Evolutionary conservation across 2,329 filamentous ascomycete species (phyloP).

Genomic region (Ceratocystis papillata): DNA sequence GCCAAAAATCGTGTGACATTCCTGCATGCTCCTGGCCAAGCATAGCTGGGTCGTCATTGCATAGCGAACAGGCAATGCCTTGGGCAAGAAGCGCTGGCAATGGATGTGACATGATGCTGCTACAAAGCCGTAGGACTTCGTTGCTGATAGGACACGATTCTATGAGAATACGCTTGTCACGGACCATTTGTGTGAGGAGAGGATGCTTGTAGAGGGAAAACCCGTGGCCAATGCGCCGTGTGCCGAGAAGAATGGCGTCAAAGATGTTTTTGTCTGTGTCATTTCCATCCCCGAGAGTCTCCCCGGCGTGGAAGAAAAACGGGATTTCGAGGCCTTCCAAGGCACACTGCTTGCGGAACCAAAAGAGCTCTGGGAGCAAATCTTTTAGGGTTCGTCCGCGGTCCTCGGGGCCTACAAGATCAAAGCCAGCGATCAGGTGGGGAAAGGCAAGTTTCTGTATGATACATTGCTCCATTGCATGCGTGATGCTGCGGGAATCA

Average conservation of each 20-base stretch:
- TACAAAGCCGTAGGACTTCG: conserved; percentile 70
- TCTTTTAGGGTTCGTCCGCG: conserved; percentile 63
- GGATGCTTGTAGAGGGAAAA: conserved; percentile 89
- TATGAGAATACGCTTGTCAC: conserved; percentile 75
- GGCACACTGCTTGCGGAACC: conserved; percentile 79
- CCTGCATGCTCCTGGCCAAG: conserved; percentile 72
- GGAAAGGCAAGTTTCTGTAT: conserved; percentile 68
- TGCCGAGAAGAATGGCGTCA: conserved; percentile 77
- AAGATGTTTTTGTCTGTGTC: conserved; percentile 72
- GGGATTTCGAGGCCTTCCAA: conserved; percentile 71
- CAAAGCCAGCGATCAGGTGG: conserved; percentile 72
- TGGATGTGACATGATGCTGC: conserved; percentile 65
- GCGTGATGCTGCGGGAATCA: conserved; percentile 54
- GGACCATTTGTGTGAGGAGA: conserved; percentile 75
- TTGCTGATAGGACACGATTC: conserved; percentile 89
- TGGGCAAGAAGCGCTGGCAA: conserved; percentile 74
- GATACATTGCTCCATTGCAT: conserved; percentile 82
- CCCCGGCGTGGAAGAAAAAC: conserved; percentile 93
- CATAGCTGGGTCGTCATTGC: conserved; percentile 85
- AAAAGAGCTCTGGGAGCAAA: conserved; percentile 75
- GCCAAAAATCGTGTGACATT: conserved; percentile 90
- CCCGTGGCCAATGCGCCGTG: conserved; percentile 78
- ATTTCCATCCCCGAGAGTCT: conserved; percentile 66
- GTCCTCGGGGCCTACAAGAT: conserved; percentile 83
- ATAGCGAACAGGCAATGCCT: conserved; percentile 72